phyloP scores from a whole-genome alignment of 2,329 filamentous ascomycete genomes.

The Cercospora nicotianae region DNA sequence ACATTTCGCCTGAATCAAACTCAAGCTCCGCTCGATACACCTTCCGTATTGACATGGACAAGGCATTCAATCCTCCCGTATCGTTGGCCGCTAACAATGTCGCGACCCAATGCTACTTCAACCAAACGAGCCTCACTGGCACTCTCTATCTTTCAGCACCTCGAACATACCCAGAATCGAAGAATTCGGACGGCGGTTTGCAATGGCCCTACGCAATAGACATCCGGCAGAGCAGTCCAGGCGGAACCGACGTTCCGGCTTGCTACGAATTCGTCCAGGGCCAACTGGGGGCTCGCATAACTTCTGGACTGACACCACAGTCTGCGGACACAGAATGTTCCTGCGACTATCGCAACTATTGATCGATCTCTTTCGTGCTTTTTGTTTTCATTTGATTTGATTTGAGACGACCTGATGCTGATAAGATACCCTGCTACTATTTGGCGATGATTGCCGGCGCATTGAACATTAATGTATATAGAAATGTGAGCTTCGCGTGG shows the following conservation, averaged over 20 bases:
- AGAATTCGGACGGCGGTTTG: conserved; percentile 15
- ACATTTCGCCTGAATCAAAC: conserved; percentile 50
- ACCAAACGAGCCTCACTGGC: conserved; percentile 56
- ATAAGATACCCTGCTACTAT: conserved; percentile 15
- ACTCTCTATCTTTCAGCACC: conserved; percentile 53
- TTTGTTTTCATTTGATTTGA: background rate
- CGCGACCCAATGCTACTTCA: conserved; percentile 59
- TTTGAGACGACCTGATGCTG: conserved; percentile 11
- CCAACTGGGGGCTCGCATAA: conserved; percentile 39
- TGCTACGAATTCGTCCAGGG: conserved; percentile 52
- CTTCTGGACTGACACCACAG: conserved; percentile 39
- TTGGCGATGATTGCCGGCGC: background rate
- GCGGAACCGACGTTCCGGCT: conserved; percentile 53
- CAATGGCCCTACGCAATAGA: conserved; percentile 62
- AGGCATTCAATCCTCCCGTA: conserved; percentile 53
- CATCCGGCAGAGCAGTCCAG: conserved; percentile 53
- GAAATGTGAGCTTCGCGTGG: background rate
- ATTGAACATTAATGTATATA: background rate
- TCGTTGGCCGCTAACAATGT: conserved; percentile 48
- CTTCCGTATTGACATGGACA: conserved; percentile 57
- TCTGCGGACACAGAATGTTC: conserved; percentile 43
- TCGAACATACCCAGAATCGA: conserved; percentile 22
- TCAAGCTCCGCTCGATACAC: conserved; percentile 54
- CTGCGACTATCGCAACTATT: conserved; percentile 50
- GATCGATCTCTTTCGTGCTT: conserved; percentile 5